phyloP scores from a whole-genome alignment of 805 yeast species.

The Candida gorgasii region DNA sequence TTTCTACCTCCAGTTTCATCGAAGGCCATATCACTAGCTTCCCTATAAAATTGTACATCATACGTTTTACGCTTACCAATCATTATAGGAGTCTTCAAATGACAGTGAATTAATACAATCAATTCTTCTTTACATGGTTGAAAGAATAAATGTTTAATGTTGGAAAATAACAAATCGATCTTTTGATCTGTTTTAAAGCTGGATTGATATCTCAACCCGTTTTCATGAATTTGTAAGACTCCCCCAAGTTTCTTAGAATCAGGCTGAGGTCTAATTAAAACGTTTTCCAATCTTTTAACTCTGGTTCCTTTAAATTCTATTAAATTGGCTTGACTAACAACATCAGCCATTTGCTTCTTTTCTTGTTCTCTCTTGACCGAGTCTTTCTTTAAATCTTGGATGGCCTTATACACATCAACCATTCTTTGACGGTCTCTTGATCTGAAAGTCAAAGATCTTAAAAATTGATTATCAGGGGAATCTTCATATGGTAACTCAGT shows the following conservation, averaged over 20 bases:
- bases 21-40: constrained; percentile 92
- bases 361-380: constrained; percentile 89
- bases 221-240: constrained; percentile 85
- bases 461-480: constrained; percentile 79
- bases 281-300: constrained; percentile 82
- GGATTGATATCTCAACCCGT: constrained; percentile 92
- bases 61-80: constrained; percentile 94
- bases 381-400: constrained; percentile 89
- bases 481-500: constrained; percentile 91
- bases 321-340: constrained; percentile 86
- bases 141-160: constrained; percentile 90
- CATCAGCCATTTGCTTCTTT: constrained; percentile 89
- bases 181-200: constrained; percentile 81
- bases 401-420: constrained; percentile 84
- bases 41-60: constrained; percentile 95
- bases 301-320: constrained; percentile 81
- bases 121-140: constrained; percentile 96
- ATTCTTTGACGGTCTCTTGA: constrained; percentile 89
- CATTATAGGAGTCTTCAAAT: constrained; percentile 88
- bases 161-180: constrained; percentile 84
- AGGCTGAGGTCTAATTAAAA: constrained; percentile 92
- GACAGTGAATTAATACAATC: constrained; percentile 89
- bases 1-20: constrained; percentile 97
- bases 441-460: constrained; percentile 83
- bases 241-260: constrained; percentile 97